phyloP scores from a whole-genome alignment of 139 green algal species.

The Ettlia oleoabundans region DNA sequence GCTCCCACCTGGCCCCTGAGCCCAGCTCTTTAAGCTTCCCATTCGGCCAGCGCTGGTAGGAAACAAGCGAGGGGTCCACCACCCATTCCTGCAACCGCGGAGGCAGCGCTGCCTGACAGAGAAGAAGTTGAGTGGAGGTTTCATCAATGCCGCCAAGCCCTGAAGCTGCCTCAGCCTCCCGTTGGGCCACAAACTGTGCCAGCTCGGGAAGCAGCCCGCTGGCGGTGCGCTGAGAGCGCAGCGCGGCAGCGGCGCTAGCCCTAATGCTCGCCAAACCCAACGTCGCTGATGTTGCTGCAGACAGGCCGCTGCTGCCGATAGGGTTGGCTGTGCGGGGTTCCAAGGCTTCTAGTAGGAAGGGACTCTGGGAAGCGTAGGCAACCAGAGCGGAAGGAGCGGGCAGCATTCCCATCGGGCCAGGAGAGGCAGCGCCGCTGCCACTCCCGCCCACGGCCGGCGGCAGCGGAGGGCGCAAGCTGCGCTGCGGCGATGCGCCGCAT shows the following conservation, averaged over 20 bases:
- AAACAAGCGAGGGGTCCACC: not conserved
- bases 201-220: not conserved
- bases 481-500: too few relatives aligned
- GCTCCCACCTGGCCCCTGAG: not conserved
- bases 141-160: not conserved
- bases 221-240: not conserved
- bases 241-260: not conserved
- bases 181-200: not conserved
- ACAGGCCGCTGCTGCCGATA: not conserved
- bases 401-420: too few relatives aligned
- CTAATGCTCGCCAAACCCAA: not conserved
- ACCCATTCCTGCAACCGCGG: not conserved
- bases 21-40: not conserved
- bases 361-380: too few relatives aligned
- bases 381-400: too few relatives aligned
- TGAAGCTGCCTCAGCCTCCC: not conserved
- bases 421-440: not conserved
- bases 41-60: conserved; percentile 3
- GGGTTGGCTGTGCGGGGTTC: not conserved
- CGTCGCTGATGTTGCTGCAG: too few relatives aligned
- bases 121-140: not conserved
- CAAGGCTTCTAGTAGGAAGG: not conserved
- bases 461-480: not conserved
- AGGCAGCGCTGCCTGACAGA: not conserved
- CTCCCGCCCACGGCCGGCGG: not conserved